Evolutionary conservation across 352 stramenopile genomes (phyloP), one percentile per base, ranked within the genome.

Genomic region (Thalassiosira sp.): DNA sequence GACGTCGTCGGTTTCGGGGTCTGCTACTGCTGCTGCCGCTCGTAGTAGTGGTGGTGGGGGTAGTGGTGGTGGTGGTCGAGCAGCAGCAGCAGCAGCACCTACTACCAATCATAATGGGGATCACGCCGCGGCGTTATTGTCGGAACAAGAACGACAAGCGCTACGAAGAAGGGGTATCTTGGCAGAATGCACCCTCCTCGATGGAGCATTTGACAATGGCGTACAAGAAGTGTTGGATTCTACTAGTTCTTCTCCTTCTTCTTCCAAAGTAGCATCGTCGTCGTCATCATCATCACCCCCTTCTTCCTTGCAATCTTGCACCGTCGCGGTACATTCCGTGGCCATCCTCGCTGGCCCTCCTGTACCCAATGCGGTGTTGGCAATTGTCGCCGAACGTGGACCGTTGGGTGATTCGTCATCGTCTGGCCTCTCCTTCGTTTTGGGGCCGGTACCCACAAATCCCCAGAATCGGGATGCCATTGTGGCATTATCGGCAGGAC

Each of bases 381-480:
- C 79, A 22, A 62, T 86, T 15, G 37, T 86, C 20, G 73, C 79
- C 51, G 79, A 86, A 60, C 58, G 74, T 25, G 79, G 79, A 43
- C 79, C 79, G 20, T 40, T 83, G 25, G 67, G 67, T n/a, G 73
- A 83, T 53, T 59, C 72, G 10, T 45, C 75, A 15, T 43, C 60
- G 22, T 62, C 61, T 10, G 61, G 53, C 1, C 49, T 85, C 0
- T 79, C 72, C 37, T 82, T 83, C 66, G 46, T 86, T 1, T 40
- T 85, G 13, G 77, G 71, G 11, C 77, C 77, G 11, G 73, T 80
- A 5, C 79, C 79, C 33, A 64, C 79, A 1, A 81, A 81, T 33
- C 73, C 79, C 11, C 73, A 83, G 25, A 86, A 86, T 76, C 49
- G 79, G 24, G 79, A 86, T 53, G 79, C 73, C 40, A 54, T 83